These are phyloP conservation scores for Populus ilicifolia DNA, from an alignment of 345 rosid species.

Conservation along the genomic window DNA sequence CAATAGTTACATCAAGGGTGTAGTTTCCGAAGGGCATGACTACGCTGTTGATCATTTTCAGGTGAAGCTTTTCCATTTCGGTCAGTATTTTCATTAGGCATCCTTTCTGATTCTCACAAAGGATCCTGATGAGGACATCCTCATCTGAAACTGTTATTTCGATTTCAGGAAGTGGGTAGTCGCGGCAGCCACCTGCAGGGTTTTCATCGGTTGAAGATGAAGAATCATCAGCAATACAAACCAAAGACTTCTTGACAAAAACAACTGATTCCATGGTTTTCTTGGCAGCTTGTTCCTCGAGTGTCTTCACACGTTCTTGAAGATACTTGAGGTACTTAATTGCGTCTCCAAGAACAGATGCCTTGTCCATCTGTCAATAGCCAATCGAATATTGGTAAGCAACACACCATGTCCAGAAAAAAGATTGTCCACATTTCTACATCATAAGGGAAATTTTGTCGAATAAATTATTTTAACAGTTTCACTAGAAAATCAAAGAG, in stretches of 20 bases:
- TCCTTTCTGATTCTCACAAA: conserved; percentile 51
- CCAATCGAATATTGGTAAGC: neutral
- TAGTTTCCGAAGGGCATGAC: conserved; percentile 59
- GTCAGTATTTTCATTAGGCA: conserved; percentile 35
- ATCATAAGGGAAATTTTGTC: no score
- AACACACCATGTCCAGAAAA: neutral
- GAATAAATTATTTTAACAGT: no score
- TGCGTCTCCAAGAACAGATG: conserved; percentile 65
- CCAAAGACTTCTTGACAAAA: conserved; percentile 48
- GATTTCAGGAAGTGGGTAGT: conserved; percentile 47
- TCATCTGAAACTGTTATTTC: conserved; percentile 58
- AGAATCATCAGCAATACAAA: conserved; percentile 33
- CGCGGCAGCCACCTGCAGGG: neutral
- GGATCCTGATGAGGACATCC: conserved; percentile 61
- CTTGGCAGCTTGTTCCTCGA: conserved; percentile 51
- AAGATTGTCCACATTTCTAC: no score
- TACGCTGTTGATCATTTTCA: conserved; percentile 39
- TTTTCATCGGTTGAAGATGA: conserved; percentile 34
- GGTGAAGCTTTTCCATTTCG: conserved; percentile 47
- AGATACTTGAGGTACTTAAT: conserved; percentile 57
- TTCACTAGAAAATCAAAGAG: no score
- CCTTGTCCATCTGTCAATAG: conserved; percentile 53
- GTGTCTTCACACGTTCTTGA: conserved; percentile 54
- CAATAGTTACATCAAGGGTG: conserved; percentile 55
- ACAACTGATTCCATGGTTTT: conserved; percentile 47